phyloP scores from a whole-genome alignment of 768 basidiomycete species.

The Tricholoma sp. region DNA sequence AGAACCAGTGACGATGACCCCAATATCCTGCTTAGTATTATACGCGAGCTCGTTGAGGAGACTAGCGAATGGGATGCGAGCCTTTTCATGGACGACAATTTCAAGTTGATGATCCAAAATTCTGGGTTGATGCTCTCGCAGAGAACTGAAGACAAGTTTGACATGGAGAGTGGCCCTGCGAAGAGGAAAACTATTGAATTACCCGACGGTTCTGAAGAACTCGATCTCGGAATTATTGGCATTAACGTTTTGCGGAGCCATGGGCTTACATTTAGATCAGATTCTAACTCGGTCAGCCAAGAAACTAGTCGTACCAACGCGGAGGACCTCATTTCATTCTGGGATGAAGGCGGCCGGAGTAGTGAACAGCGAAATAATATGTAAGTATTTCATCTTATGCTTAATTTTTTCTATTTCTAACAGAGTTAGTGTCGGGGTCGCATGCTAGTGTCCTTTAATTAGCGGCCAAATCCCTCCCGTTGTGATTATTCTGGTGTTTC shows the following conservation, averaged over 20 bases:
- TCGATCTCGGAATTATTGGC: constrained; percentile 19
- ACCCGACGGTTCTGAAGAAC: constrained; percentile 14
- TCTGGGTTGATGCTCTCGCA: constrained; percentile 15
- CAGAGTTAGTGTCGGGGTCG: constrained; percentile 5
- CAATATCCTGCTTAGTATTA: constrained; percentile 34
- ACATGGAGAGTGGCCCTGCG: neutral
- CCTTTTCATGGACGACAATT: constrained; percentile 42
- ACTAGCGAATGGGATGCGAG: constrained; percentile 47
- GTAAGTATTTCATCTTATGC: neutral
- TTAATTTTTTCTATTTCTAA: neutral
- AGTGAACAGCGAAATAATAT: neutral
- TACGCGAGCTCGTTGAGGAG: constrained; percentile 45
- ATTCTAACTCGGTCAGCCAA: neutral
- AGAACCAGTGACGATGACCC: constrained; percentile 17
- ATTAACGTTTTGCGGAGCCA: constrained; percentile 17
- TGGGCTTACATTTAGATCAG: constrained; percentile 7
- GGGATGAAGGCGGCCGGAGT: constrained; percentile 14
- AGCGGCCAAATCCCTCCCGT: neutral
- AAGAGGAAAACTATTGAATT: neutral
- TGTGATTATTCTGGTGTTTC: neutral
- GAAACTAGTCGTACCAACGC: neutral
- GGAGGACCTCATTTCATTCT: constrained; percentile 12
- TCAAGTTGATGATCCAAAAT: constrained; percentile 38
- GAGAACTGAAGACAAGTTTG: neutral
- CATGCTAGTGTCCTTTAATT: neutral